Base-by-base conservation (phyloP, 2,329 filamentous ascomycete genomes). In the Diplodia sapinea region DNA sequence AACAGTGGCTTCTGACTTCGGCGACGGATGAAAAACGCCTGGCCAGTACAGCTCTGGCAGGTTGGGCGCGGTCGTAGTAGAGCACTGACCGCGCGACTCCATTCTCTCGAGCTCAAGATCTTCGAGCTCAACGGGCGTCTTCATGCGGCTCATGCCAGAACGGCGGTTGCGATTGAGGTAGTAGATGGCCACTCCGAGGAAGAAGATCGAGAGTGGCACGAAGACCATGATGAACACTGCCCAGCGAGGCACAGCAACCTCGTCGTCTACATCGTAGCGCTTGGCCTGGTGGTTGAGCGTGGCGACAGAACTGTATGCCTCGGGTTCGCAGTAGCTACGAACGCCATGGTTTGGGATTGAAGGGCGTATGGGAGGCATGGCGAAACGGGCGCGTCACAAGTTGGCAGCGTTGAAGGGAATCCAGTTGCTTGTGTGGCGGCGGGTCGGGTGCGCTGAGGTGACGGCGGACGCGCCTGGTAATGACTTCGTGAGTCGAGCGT, bases 41-140 rank as follows among this genome's bases (percentile, higher is more conserved):
- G 59, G 47, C 59, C 59, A 63, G 43, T 38, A 63, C 47, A 63
- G 40, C 40, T 62, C 47, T 23, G 59, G 47, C 2, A 63, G 7
- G 47, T 29, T 38, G 5, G 43, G 31, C 17, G 59, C 15, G 12
- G 47, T 31, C 11, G 59, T 23, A 5, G 31, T 47, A n/a, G 50
- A 26, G 59, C 31, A 47, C 11, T 15, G 38, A 15, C 6, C 56
- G 17, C 33, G 43, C 13, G 31, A 38, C 15, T 63, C 57, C 7
- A 59, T 7, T 15, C 29, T 20, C 8, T 20, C 36, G 13, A 61
- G 57, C 40, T 61, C 26, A 13, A 59, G 9, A 20, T 43, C 36
- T 17, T 20, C 40, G 17, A 63, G 59, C 47, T 63, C 59, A 15
- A 62, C n/a, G n/a, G 31, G 47, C n/a, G 47, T 17, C 6, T 12